These are phyloP conservation scores for Barbarea vulgaris DNA, from an alignment of 345 rosid species.

Conservation along the genomic window DNA sequence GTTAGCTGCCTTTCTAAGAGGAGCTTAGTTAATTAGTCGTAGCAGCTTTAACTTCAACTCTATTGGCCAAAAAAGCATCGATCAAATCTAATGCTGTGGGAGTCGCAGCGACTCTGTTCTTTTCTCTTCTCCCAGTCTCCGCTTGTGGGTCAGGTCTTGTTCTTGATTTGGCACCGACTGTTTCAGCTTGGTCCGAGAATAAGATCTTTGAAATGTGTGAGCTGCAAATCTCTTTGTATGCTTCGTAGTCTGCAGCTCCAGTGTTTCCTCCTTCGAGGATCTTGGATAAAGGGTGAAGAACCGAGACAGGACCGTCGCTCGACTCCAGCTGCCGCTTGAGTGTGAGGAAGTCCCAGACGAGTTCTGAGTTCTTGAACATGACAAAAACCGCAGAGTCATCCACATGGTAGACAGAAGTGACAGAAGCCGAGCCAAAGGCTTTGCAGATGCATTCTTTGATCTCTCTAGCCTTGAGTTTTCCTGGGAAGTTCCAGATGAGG, in stretches of 20 bases:
- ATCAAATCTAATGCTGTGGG: slow-evolving; percentile 35
- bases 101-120: slow-evolving; percentile 26
- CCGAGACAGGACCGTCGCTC: slow-evolving; percentile 54
- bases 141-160: slow-evolving; percentile 23
- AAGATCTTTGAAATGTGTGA: slow-evolving; percentile 61
- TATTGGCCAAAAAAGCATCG: slow-evolving; percentile 41
- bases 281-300: slow-evolving; percentile 76
- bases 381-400: slow-evolving; percentile 82
- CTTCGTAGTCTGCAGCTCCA: slow-evolving; percentile 71
- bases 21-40: slow-evolving; percentile 19
- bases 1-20: background rate
- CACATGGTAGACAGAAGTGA: slow-evolving; percentile 56
- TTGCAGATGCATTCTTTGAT: slow-evolving; percentile 74
- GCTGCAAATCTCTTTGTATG: slow-evolving; percentile 83
- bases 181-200: slow-evolving; percentile 84
- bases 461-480: slow-evolving; percentile 57
- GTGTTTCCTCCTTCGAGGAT: slow-evolving; percentile 77
- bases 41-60: slow-evolving; percentile 24
- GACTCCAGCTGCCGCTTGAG: slow-evolving; percentile 70
- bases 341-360: slow-evolving; percentile 59
- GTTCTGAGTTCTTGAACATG: slow-evolving; percentile 64
- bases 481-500: slow-evolving; percentile 78
- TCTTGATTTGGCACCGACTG: slow-evolving; percentile 55
- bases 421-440: slow-evolving; percentile 63
- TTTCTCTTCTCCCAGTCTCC: slow-evolving; percentile 35